These are phyloP conservation scores for Nothophoma quercina DNA, from an alignment of 2,329 filamentous ascomycete genomes.

Conservation along the genomic window DNA sequence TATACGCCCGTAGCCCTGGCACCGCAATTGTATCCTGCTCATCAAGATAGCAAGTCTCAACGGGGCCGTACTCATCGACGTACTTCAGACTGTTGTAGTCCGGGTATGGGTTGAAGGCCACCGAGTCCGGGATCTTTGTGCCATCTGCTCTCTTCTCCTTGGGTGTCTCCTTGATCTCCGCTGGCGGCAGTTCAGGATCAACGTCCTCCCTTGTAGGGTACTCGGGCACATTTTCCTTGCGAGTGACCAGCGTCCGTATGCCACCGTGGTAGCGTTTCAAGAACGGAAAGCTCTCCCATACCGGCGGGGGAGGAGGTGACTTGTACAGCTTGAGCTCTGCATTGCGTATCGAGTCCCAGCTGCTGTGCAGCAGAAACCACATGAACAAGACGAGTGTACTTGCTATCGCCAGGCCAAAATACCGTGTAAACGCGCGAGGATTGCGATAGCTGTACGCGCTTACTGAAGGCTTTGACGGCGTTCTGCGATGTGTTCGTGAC, in stretches of 20 bases:
- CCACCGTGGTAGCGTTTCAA: conserved; percentile 91
- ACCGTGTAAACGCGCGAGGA: conserved; percentile 77
- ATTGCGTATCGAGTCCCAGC: conserved; percentile 71
- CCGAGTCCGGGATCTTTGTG: conserved; percentile 36
- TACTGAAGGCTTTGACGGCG: conserved; percentile 36
- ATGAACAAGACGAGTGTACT: conserved; percentile 78
- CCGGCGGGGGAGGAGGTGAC: conserved; percentile 68
- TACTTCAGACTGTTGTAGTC: conserved; percentile 67
- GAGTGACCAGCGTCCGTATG: conserved; percentile 72
- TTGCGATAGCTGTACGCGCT: conserved; percentile 65
- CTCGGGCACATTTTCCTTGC: conserved; percentile 75
- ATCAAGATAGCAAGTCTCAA: conserved; percentile 82
- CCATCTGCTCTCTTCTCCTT: conserved; percentile 43
- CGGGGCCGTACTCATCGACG: conserved; percentile 62
- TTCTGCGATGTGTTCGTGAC: conserved; percentile 24
- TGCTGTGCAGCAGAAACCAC: conserved; percentile 75
- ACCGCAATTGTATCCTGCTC: conserved; percentile 68
- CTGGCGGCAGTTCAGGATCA: conserved; percentile 45
- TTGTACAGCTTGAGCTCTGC: conserved; percentile 67
- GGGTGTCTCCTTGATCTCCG: conserved; percentile 32
- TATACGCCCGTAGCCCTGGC: conserved; percentile 75
- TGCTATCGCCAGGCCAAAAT: conserved; percentile 76
- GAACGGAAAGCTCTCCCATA: conserved; percentile 90
- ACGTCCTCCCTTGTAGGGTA: conserved; percentile 73
- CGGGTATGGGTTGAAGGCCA: conserved; percentile 72